Conservation (phyloP, 1,139 yeast genomes). For the Wickerhamiella pararugosa region DNA sequence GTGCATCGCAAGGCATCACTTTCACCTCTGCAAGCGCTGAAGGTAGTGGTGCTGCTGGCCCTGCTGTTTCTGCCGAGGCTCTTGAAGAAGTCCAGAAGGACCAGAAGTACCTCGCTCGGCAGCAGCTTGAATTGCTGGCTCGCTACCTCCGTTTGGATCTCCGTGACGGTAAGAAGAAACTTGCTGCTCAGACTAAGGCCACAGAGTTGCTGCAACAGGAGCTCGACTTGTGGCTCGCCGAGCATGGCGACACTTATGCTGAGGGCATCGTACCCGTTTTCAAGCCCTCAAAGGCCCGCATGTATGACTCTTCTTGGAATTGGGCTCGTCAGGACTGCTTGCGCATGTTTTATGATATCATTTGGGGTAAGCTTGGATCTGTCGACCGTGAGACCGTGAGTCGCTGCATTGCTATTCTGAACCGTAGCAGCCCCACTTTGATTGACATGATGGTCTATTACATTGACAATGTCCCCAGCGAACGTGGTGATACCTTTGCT, state of each 20-base stretch:
- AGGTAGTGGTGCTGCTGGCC: constrained; percentile 38
- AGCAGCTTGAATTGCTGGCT: constrained; percentile 89
- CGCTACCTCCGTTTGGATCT: constrained; percentile 87
- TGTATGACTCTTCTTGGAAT: constrained; percentile 96
- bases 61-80: constrained; percentile 89
- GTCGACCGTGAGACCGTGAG: constrained; percentile 93
- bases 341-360: constrained; percentile 86
- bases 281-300: constrained; percentile 85
- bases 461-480: constrained; percentile 79
- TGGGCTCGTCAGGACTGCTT: constrained; percentile 98
- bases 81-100: constrained; percentile 88
- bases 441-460: constrained; percentile 96
- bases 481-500: constrained; percentile 77
- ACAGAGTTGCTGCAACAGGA: constrained; percentile 71
- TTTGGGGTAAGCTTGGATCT: constrained; percentile 79
- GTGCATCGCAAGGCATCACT: constrained; percentile 64
- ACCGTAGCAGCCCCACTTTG: constrained; percentile 86
- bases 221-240: constrained; percentile 83
- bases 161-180: constrained; percentile 78
- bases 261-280: constrained; percentile 82
- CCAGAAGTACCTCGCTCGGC: constrained; percentile 77
- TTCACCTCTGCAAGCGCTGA: constrained; percentile 51
- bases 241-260: constrained; percentile 91
- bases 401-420: constrained; percentile 95
- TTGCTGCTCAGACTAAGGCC: constrained; percentile 78